Conservation (phyloP, 768 basidiomycete species). For the Mycena polygramma region DNA sequence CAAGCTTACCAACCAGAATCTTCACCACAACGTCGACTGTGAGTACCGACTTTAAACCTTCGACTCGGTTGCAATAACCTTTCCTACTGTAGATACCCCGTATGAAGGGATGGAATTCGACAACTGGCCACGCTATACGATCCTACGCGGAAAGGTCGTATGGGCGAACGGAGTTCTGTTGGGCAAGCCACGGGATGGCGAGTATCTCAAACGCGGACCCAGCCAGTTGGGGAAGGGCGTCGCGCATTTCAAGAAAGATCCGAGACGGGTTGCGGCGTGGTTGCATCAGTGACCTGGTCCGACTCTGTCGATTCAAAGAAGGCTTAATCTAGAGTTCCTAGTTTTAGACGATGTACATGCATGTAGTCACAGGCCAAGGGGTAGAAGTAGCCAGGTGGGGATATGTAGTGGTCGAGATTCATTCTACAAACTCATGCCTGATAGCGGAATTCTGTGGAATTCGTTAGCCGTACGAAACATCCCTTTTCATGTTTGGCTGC, state of each 20-base stretch:
- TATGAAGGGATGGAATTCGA: slow-evolving; percentile 22
- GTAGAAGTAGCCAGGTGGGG: no score
- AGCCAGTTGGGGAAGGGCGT: slow-evolving; percentile 17
- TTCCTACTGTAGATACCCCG: neutral
- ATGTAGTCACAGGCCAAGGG: no score
- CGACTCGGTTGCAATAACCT: no score
- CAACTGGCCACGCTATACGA: slow-evolving; percentile 17
- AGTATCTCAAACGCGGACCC: slow-evolving; percentile 19
- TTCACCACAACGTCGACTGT: slow-evolving; percentile 25
- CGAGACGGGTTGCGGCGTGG: slow-evolving; percentile 10
- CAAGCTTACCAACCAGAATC: slow-evolving; percentile 14
- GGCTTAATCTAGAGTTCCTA: neutral
- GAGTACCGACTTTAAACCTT: neutral
- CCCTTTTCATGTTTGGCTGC: no score
- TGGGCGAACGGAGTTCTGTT: slow-evolving; percentile 16
- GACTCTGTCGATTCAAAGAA: neutral
- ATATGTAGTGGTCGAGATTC: no score
- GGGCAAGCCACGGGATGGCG: slow-evolving; percentile 9
- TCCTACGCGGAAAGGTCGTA: slow-evolving; percentile 7
- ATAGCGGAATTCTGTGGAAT: no score
- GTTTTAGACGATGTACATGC: no score
- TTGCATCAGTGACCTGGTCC: neutral
- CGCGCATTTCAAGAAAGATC: slow-evolving; percentile 19
- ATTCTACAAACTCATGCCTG: no score
- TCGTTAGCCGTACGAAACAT: no score